These are phyloP conservation scores for Suillus cothurnatus DNA, from an alignment of 768 basidiomycete genomes.

Conservation along the genomic window DNA sequence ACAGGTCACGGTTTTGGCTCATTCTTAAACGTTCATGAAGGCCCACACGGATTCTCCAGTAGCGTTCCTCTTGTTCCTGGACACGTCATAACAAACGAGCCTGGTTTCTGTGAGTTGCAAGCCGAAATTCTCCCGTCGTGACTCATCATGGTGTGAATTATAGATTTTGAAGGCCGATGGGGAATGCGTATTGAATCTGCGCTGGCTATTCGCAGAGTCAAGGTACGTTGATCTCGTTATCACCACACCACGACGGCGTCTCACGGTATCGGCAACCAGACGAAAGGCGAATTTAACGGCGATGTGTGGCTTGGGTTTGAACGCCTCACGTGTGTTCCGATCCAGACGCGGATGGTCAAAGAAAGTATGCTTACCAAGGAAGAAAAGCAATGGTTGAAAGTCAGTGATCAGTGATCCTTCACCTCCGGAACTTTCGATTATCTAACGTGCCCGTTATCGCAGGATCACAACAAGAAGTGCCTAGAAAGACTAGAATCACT, in stretches of 20 bases:
- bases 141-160: constrained; percentile 18
- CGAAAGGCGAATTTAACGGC: constrained; percentile 70
- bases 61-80: constrained; percentile 76
- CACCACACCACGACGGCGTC: background rate
- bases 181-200: constrained; percentile 95
- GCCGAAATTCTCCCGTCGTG: constrained; percentile 12
- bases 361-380: constrained; percentile 81
- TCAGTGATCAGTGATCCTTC: constrained; percentile 31
- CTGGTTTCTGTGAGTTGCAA: constrained; percentile 76
- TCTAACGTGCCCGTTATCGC: constrained; percentile 15
- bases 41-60: constrained; percentile 77
- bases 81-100: constrained; percentile 92
- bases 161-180: constrained; percentile 77
- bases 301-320: constrained; percentile 89
- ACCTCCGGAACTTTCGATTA: constrained; percentile 1
- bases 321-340: constrained; percentile 91
- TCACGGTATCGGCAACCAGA: constrained; percentile 43
- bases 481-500: constrained; percentile 62
- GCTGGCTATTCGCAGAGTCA: constrained; percentile 67
- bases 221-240: constrained; percentile 30
- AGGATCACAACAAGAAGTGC: constrained; percentile 84
- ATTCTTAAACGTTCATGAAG: constrained; percentile 85
- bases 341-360: constrained; percentile 89
- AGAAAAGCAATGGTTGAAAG: constrained; percentile 87
- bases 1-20: constrained; percentile 91